These are phyloP conservation scores for Leccinum aurantiacum DNA, from an alignment of 768 basidiomycete species.

Conservation along the genomic window DNA sequence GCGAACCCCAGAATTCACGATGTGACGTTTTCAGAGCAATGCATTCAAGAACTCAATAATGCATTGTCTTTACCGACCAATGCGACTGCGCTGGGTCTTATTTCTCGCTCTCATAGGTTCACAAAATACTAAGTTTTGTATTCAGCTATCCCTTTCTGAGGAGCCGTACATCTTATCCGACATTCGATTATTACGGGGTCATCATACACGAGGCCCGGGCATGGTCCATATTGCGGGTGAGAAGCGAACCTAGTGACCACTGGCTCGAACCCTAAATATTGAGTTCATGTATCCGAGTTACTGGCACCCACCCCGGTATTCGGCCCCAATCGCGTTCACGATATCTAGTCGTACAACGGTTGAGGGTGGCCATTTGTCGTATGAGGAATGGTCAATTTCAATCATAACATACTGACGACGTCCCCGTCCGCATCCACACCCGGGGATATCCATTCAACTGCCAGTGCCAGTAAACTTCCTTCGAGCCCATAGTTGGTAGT, in stretches of 20 bases:
- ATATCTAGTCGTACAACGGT: not conserved
- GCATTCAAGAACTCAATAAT: not conserved
- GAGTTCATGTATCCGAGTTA: not conserved
- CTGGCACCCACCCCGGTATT: not conserved
- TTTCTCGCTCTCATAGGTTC: not conserved
- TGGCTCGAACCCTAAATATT: not conserved
- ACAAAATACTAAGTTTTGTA: not conserved
- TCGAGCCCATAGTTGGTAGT: not conserved
- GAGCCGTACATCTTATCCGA: not conserved
- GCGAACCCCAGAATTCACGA: not conserved
- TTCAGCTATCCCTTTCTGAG: not conserved
- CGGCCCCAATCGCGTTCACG: not conserved
- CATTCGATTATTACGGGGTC: not conserved
- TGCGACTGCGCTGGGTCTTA: not conserved
- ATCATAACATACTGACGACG: not conserved
- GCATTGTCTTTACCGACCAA: not conserved
- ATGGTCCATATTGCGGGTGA: not conserved
- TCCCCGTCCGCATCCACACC: not conserved
- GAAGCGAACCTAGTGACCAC: not conserved
- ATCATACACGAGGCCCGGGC: not conserved
- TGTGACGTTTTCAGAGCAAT: not conserved
- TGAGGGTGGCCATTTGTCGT: not conserved
- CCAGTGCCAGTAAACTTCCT: not conserved
- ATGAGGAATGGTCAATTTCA: not conserved
- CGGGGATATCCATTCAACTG: not conserved